Percentiles rank a stretch among this genome's conserved stretches.
Conservation (phyloP, 805 yeast genomes). For the Candida koratica region DNA sequence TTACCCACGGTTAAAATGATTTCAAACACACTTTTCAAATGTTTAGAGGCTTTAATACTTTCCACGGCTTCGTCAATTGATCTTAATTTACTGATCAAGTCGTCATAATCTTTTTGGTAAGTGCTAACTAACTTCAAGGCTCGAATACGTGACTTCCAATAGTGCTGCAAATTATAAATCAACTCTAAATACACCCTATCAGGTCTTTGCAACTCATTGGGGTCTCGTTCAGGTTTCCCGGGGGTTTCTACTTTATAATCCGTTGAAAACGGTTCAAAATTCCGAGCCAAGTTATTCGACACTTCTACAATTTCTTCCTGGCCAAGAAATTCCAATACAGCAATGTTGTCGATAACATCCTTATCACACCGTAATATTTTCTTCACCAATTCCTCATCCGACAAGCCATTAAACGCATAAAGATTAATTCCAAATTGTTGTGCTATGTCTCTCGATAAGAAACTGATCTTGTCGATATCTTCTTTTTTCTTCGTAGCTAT, state of each 20-base stretch:
- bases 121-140: slow-evolving; percentile 53
- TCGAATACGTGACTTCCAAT: slow-evolving; percentile 68
- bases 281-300: slow-evolving; percentile 50
- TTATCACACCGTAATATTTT: slow-evolving; percentile 60
- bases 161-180: slow-evolving; percentile 61
- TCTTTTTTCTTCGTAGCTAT: slow-evolving; percentile 41
- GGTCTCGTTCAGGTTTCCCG: slow-evolving; percentile 49
- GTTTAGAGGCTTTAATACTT: slow-evolving; percentile 47
- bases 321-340: slow-evolving; percentile 65
- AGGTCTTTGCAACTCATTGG: slow-evolving; percentile 57
- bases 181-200: slow-evolving; percentile 68
- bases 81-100: slow-evolving; percentile 52
- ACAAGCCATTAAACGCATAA: slow-evolving; percentile 52
- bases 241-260: slow-evolving; percentile 37
- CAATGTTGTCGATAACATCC: slow-evolving; percentile 47
- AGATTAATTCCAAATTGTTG: slow-evolving; percentile 80
- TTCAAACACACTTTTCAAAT: slow-evolving; percentile 55
- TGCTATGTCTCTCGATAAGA: slow-evolving; percentile 65
- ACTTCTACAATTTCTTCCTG: slow-evolving; percentile 62
- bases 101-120: slow-evolving; percentile 64
- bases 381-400: slow-evolving; percentile 51
- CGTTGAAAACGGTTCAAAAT: slow-evolving; percentile 60
- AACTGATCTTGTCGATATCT: slow-evolving; percentile 46
- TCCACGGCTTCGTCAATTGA: slow-evolving; percentile 58
- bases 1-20: slow-evolving; percentile 73